Evolutionary conservation across 495 filamentous ascomycete genomes (phyloP), one percentile per base, ranked within the genome.

Genomic region (Podospora anserina): DNA sequence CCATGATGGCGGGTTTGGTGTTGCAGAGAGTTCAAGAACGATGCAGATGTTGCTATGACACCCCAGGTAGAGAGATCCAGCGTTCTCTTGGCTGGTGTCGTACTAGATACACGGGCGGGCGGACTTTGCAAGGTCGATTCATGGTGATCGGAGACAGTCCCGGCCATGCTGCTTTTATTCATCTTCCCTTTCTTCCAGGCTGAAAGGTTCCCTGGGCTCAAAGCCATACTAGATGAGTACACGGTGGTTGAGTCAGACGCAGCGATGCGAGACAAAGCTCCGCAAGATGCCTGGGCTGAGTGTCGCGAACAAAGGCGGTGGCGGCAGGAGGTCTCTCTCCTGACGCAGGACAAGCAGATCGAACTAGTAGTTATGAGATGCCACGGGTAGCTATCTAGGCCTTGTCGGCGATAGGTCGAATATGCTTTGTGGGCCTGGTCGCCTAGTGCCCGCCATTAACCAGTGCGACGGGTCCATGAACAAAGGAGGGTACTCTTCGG

Each of bases 191-290:
- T 72, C 65, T 72, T 67, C 63, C 18, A 18, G 18, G 4, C 1
- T 70, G 69, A 74, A 72, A 71, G 73, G 66, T 26, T 23, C 44
- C 30, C 30, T n/a, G 63, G 19, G 15, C 44, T 71, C 72, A 75
- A 72, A 73, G 72, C 73, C 70, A 71, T 32, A 19, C 15, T 39
- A 2, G 16, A 6, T 49, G 61, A 49, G 61, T 5, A 34, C 28
- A 26, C 32, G 27, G 11, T 60, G 39, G 71, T 73, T 72, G 75
- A 74, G 68, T 75, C 74, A 76, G 66, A 72, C 56, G 68, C 67
- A 71, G 66, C 54, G 23, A 34, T 23, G 68, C 65, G 66, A 71
- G 74, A 77, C 75, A 77, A 76, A 75, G 75, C 66, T 66, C 49
- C n/a, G 55, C 39, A 66, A 6, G 59, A 58, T 61, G 63, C 68